Evolutionary conservation across 2,329 filamentous ascomycete genomes (phyloP), one percentile per base, ranked within the genome.

Genomic region (Aspergillus brasiliensis): DNA sequence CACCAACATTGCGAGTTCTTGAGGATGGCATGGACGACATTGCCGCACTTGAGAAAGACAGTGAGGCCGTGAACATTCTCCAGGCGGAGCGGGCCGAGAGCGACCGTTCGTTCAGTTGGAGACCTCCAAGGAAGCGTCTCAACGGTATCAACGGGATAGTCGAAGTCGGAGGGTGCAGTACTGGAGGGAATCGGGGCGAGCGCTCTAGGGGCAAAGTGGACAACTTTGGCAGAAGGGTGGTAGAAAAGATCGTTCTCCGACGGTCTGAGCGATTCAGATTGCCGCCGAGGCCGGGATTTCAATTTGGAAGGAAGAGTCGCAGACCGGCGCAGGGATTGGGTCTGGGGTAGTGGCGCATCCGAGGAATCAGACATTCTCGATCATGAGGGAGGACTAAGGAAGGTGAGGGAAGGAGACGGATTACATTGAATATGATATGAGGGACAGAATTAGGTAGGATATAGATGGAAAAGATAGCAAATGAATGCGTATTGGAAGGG

Each of bases 1-100:
- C 91, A 96, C 93, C 93, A 97, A 72, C 91, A 96, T 76, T 97
- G 92, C 60, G 92, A 96, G 74, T 91, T 91, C 23, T 91, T 91
- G 55, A 97, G 79, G 63, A 97, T 95, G 10, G 93, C 90, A 69
- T 95, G 91, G 17, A 97, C 83, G 15, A 93, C 88, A 57, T 86
- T 87, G 61, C 91, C 91, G 64, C 92, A 96, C 75, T 90, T 94
- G 8, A 97, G 82, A 70, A 97, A 97, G 11, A 91, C 91, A 15
- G 95, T 91, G 8, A 91, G 91, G 19, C 91, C 91, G 7, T 91
- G 90, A 34, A 95, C 90, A 69, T 91, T 88, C 73, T 97, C 96
- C 64, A 97, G 91, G 64, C 89, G 86, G 61, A 97, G 84, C 1
- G 88, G 84, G 2, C 92, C 92, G 86, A 91, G 84, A 60, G 92